Conservation (phyloP, 2,329 filamentous ascomycete species). For the Colletotrichum theobromicola region DNA sequence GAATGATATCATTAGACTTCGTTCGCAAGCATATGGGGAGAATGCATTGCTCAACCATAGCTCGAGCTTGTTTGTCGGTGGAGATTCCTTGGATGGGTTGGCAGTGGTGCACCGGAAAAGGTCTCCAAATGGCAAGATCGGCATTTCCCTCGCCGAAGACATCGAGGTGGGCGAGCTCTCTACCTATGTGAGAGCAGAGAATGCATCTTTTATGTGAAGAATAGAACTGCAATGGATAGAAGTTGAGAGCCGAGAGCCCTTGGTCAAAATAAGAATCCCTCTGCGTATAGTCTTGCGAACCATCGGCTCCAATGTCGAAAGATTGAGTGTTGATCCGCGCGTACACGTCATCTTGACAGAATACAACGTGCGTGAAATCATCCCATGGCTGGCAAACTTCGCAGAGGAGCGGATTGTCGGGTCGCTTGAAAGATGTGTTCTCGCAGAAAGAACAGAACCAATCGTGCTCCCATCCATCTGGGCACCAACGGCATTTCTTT, state of each 20-base stretch:
- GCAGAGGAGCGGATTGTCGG: background rate
- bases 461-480: background rate
- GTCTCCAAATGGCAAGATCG: background rate
- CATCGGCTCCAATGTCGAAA: background rate
- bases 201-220: background rate
- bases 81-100: background rate
- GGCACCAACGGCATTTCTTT: background rate
- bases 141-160: background rate
- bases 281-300: background rate
- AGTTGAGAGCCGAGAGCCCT: background rate
- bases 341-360: background rate
- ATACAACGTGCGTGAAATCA: background rate
- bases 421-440: background rate
- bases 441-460: background rate
- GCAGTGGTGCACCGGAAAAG: background rate
- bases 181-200: background rate
- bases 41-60: background rate
- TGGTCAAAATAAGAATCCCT: background rate
- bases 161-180: background rate
- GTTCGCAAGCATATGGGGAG: background rate
- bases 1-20: background rate
- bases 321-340: rapidly evolving
- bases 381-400: background rate
- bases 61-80: background rate
- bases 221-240: background rate